These are phyloP conservation scores for Phytophthora boehmeriae DNA, from an alignment of 352 stramenopile species.

Conservation along the genomic window DNA sequence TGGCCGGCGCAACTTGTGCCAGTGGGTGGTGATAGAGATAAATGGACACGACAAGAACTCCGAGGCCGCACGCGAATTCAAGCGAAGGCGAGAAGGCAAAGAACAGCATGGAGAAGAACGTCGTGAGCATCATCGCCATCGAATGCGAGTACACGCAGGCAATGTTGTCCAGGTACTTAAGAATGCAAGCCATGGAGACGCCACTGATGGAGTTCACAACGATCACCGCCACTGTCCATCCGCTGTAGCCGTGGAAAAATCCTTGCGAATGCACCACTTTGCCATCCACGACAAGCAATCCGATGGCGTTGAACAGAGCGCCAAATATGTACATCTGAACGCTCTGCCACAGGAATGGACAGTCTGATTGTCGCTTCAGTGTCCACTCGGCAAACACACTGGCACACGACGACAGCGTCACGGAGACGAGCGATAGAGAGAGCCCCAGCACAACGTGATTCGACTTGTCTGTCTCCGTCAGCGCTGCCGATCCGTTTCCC, in stretches of 20 bases:
- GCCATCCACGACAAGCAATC: conserved; percentile 49
- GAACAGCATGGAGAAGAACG: conserved; percentile 86
- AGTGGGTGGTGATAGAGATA: conserved; percentile 85
- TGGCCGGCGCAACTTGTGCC: conserved; percentile 18
- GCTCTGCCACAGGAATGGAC: conserved; percentile 85
- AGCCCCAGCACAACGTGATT: conserved; percentile 45
- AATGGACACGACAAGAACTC: conserved; percentile 83
- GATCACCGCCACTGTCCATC: conserved; percentile 73
- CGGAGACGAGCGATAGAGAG: conserved; percentile 61
- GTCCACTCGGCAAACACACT: conserved; percentile 87
- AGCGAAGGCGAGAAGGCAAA: conserved; percentile 83
- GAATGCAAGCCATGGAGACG: conserved; percentile 80
- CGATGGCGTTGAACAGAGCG: conserved; percentile 75
- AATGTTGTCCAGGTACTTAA: conserved; percentile 91
- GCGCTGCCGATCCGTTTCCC: neutral
- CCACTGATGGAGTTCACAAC: conserved; percentile 79
- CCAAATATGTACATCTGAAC: conserved; percentile 77
- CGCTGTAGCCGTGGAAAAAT: conserved; percentile 83
- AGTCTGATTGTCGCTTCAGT: conserved; percentile 73
- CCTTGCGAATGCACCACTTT: conserved; percentile 26
- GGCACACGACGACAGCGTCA: conserved; percentile 84
- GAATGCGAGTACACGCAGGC: conserved; percentile 85
- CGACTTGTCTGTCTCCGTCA: conserved; percentile 5
- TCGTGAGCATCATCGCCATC: conserved; percentile 90
- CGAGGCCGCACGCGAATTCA: conserved; percentile 81